Base-by-base conservation (phyloP, 73 alveolate species). In the Uronychia binucleata region DNA sequence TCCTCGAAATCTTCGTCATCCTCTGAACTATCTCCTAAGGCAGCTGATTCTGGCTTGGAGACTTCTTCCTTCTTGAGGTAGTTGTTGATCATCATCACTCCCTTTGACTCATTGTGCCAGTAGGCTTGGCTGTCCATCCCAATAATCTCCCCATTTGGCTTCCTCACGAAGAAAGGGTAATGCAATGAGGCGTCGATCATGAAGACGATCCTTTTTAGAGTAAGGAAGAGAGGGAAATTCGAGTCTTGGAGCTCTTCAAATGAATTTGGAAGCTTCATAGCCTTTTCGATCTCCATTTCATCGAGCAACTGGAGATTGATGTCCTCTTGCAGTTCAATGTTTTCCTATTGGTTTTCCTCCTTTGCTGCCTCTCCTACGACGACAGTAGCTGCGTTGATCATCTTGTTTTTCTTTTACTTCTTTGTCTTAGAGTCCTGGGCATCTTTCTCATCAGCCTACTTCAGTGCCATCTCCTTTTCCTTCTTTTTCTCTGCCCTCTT, bases 51-150 rank as follows among this genome's bases (percentile, higher is more conserved):
- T 25, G 58, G 34, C n/a, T 29, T 31, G 19, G n/a, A 28, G 34
- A 28, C 1, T 28, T 75, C 81, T 11, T 46, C 19, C 19, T 11
- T 57, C 77, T 94, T 93, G 79, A 82, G 91, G 57, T 89, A 92
- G 25, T 76, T 78, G 46, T 93, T 94, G 80, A 94, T 89, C 93
- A 94, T 92, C 87, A 94, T 67, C 14, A 84, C 94, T 58, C 98
- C 99, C 76, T 90, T 86, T n/a, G 86, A 60, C 32, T 96, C 97
- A 86, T 89, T 94, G 77, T 88, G 97, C 99, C 99, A 96, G 29
- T 93, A 85, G 26, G 90, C 90, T 28, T 86, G 30, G 0, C 92
- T 77, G 46, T 90, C 93, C 77, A 93, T 46, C 1, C 97, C 96
- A 1, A 94, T 67, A 30, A 92, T 88, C 75, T 94, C 84, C 31